Base-by-base conservation (phyloP, 2,329 filamentous ascomycete species). In the Calonectria montana region DNA sequence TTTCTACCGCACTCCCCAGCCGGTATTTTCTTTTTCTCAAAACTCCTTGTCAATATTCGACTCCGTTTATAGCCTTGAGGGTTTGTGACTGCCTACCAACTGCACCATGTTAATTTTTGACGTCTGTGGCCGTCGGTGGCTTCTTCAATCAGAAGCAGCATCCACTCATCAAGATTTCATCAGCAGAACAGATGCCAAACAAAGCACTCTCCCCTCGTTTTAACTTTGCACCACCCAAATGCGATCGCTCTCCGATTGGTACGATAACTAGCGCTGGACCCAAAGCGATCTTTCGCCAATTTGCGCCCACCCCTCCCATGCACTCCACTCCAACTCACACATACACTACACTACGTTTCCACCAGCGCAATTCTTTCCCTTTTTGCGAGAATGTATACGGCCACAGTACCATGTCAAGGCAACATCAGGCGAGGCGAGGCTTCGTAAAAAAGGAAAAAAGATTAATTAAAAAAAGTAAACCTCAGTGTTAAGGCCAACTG, bases 241-340 rank as follows among this genome's bases (percentile, higher is more conserved):
- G 80, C 81, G 80, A 80, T 81, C 78, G 65, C 66, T 59, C 72
- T 76, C 78, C 76, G 78, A 82, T 82, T 82, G 81, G 81, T 69
- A 80, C 77, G 81, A 81, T 81, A 57, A 57, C 53, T 57, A 80
- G 70, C 77, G 66, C 70, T 70, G 61, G 64, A 69, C 66, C 67
- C 69, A 62, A 73, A 70, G 72, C 69, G 70, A 74, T 74, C 68
- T 55, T 35, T 73, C 71, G 74, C 75, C 74, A 76, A 75, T 59
- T 76, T 76, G 74, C 48, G 57, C 61, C 35, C 75, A 75, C 76
- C 69, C 74, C 76, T 68, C 55, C 64, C 59, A 59, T 41, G 47
- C 74, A 73, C 76, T 72, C 75, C 75, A 66, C 67, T 69, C 66
- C 63, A 65, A 65, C 59, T 48, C 23, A 45, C 59, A 57, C 55